Evolutionary conservation across 2,329 filamentous ascomycete species (phyloP).

Genomic region (Ceratocystis harringtonii): DNA sequence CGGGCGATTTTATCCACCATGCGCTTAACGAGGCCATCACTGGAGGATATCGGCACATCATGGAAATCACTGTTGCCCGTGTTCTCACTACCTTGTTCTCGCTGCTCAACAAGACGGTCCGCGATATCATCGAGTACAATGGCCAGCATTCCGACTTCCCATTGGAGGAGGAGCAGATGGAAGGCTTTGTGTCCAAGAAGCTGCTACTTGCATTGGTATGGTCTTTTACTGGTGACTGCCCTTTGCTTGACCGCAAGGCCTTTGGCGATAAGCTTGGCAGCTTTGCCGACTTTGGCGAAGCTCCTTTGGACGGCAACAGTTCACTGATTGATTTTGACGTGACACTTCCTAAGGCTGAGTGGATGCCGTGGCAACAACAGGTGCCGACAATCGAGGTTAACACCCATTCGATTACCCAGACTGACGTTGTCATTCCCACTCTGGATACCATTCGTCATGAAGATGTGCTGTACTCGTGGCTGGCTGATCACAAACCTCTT

Average conservation of each 20-base stretch:
- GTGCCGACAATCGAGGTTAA: slow-evolving; percentile 94
- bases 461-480: slow-evolving; percentile 98
- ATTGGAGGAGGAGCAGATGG: slow-evolving; percentile 75
- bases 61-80: slow-evolving; percentile 89
- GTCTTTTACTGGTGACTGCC: slow-evolving; percentile 92
- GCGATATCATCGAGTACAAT: slow-evolving; percentile 91
- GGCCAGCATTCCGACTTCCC: slow-evolving; percentile 87
- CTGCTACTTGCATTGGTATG: slow-evolving; percentile 83
- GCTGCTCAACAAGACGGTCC: slow-evolving; percentile 81
- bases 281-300: slow-evolving; percentile 73
- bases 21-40: slow-evolving; percentile 57
- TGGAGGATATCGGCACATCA: slow-evolving; percentile 76
- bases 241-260: slow-evolving; percentile 67
- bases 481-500: slow-evolving; percentile 94
- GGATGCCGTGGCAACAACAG: slow-evolving; percentile 86
- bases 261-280: slow-evolving; percentile 78
- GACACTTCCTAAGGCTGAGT: slow-evolving; percentile 69
- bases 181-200: slow-evolving; percentile 85
- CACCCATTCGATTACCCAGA: slow-evolving; percentile 94
- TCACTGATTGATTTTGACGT: slow-evolving; percentile 96
- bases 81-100: slow-evolving; percentile 90
- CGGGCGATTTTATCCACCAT: slow-evolving; percentile 66
- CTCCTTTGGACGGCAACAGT: slow-evolving; percentile 58
- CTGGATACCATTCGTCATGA: slow-evolving; percentile 95
- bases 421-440: slow-evolving; percentile 95